Evolutionary conservation across 768 basidiomycete species (phyloP), one percentile per base, ranked within the genome.

Genomic region (Hygrocybe punicea): DNA sequence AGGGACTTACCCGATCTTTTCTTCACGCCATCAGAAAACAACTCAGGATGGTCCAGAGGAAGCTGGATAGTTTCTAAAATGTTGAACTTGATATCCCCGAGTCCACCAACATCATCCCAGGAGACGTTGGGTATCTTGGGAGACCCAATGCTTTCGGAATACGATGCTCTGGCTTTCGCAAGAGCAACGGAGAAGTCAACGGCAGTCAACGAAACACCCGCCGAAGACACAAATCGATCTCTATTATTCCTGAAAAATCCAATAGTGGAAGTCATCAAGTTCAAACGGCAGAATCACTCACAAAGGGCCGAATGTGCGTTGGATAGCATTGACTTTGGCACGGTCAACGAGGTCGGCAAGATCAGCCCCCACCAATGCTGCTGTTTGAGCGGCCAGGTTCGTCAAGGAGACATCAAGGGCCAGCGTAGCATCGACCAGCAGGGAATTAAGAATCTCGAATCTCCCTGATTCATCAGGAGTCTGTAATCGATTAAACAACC

Each of bases 31-130:
- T 87, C 85, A 1, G 86, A 80, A 71, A 98, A 98, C 0, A 98
- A 69, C 61, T 97, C 93, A 7, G 94, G 93, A 67, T 90, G 84
- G 47, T 94, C 89, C 17, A 98, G 72, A 1, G 95, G 95, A 3
- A 98, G 76, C 65, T 97, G 93, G 44, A 98, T 91, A 17, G 95
- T 99, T 65, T 99, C 96, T 57, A 98, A 74, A 53, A 99, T 98
- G 63, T 98, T 96, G 36, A 83, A 72, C 69, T 98, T 98, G 57
- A 97, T 92, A 58, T 79, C 74, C 2, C 84, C 86, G 10, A 99
- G 75, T 4, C 97, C 97, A 24, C 97, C 97, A 11, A 99, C 89
- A 68, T 99, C 97, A 69, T 98, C 93, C 97, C 97, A 99, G 0
- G 88, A 82, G 1, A 99, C 94, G 60, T 81, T 88, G 1, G 97